Evolutionary conservation across 2,329 filamentous ascomycete genomes (phyloP).

Genomic region (Blastomyces silverae): DNA sequence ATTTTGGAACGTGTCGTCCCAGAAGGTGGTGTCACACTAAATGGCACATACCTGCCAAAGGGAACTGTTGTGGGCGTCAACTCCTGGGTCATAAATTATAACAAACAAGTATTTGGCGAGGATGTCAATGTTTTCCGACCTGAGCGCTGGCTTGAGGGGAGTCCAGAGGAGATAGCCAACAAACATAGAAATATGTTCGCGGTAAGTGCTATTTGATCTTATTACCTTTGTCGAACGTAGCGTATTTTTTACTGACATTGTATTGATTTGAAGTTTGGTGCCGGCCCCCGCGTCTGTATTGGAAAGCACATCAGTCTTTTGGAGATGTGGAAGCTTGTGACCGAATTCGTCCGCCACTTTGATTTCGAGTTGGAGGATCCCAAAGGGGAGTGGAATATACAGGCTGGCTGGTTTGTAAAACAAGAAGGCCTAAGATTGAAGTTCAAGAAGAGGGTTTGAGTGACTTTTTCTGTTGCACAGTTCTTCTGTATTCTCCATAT

Average conservation of each 20-base stretch:
- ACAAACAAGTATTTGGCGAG: conserved; percentile 29
- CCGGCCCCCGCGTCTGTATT: conserved; percentile 15
- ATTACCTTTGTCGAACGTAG: not conserved
- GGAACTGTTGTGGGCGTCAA: conserved; percentile 40
- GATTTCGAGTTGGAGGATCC: conserved; percentile 7
- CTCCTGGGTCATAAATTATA: conserved; percentile 37
- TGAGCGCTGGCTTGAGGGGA: conserved; percentile 36
- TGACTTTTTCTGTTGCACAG: not conserved
- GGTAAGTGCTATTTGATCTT: not conserved
- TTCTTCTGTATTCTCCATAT: not conserved
- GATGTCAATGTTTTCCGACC: conserved; percentile 37
- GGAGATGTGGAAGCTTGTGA: conserved; percentile 20
- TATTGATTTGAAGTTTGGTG: conserved; percentile 8
- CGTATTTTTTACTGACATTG: not conserved
- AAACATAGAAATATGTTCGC: conserved; percentile 12
- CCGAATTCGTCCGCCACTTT: conserved; percentile 14
- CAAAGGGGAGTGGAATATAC: not conserved
- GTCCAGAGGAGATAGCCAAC: conserved; percentile 18
- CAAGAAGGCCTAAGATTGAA: conserved; percentile 6
- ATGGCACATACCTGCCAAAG: conserved; percentile 27
- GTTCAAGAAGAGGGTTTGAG: conserved; percentile 7
- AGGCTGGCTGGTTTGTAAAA: conserved; percentile 9
- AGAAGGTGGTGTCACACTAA: conserved; percentile 7
- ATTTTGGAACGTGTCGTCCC: conserved; percentile 20
- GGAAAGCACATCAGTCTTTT: conserved; percentile 20